A percentile compares a stretch with the other conserved stretches of the same genome.
Evolutionary conservation across 257 asterid genomes (phyloP).

Genomic region (Gentiana dahurica): DNA sequence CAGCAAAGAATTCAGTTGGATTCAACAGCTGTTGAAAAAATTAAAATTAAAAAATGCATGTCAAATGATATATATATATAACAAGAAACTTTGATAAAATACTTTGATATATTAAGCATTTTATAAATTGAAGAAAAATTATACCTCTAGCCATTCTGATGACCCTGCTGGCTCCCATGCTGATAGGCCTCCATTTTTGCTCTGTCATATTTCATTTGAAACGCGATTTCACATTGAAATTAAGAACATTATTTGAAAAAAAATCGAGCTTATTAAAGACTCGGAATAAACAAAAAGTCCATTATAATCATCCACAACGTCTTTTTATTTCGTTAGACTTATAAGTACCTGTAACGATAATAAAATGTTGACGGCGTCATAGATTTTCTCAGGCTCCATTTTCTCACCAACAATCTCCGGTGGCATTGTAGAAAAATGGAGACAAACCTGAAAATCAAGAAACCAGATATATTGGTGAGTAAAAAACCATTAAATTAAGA

Average conservation of each 20-base stretch:
- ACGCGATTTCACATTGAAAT: neutral
- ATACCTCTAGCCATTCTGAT: constrained; percentile 72
- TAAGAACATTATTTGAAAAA: neutral
- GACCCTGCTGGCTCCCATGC: constrained; percentile 99
- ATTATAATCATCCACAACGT: no score
- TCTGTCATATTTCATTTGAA: constrained; percentile 29
- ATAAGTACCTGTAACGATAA: constrained; percentile 57
- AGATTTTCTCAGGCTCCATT: constrained; percentile 51
- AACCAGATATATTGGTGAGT: neutral
- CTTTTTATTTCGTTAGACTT: no score
- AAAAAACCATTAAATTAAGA: no score
- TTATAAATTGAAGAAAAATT: constrained; percentile 1
- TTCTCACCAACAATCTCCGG: constrained; percentile 61
- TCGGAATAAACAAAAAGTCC: no score
- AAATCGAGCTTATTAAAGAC: no score
- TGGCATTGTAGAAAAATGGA: constrained; percentile 71
- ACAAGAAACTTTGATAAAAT: no score
- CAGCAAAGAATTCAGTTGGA: constrained; percentile 25
- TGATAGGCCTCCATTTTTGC: constrained; percentile 82
- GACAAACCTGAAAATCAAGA: constrained; percentile 49
- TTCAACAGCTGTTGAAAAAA: constrained; percentile 12
- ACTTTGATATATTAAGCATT: no score
- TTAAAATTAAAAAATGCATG: neutral
- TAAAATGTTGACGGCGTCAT: constrained; percentile 67
- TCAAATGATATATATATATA: neutral